Conservation (phyloP, 805 yeast genomes). For the Metschnikowia bowlesiae region DNA sequence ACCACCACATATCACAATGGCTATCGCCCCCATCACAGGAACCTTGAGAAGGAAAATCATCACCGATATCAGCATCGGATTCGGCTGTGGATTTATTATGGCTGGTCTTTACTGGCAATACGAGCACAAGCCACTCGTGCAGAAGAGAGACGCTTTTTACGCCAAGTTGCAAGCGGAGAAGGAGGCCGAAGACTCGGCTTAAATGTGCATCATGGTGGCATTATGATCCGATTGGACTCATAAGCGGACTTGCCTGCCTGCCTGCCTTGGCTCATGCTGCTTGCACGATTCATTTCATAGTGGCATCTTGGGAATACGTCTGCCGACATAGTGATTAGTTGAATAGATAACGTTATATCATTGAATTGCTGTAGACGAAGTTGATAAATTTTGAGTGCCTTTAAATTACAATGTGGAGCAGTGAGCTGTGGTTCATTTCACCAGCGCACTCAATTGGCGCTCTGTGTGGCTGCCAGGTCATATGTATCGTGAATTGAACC, state of each 20-base stretch:
- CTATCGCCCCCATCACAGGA: conserved; percentile 85
- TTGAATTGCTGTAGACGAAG: too few relatives aligned
- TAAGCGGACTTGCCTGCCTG: too few relatives aligned
- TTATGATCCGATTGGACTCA: neutral
- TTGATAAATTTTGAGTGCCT: too few relatives aligned
- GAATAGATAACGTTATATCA: neutral
- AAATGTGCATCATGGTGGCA: neutral
- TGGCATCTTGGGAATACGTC: too few relatives aligned
- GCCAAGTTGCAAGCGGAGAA: conserved; percentile 71
- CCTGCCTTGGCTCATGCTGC: too few relatives aligned
- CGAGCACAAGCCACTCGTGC: conserved; percentile 71
- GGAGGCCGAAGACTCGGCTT: conserved; percentile 49
- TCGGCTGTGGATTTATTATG: conserved; percentile 51
- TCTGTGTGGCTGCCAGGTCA: too few relatives aligned
- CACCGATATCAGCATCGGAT: conserved; percentile 72
- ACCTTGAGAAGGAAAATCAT: conserved; percentile 74
- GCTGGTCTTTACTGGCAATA: conserved; percentile 80
- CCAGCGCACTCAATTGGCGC: too few relatives aligned
- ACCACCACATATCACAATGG: conserved; percentile 39
- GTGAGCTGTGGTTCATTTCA: too few relatives aligned
- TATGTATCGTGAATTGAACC: too few relatives aligned
- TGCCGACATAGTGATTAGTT: too few relatives aligned
- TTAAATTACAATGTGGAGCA: too few relatives aligned
- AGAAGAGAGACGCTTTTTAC: conserved; percentile 81
- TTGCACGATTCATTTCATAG: too few relatives aligned